Evolutionary conservation across 108 stramenopile species (phyloP).

Genomic region (Skeletonema costatum): DNA sequence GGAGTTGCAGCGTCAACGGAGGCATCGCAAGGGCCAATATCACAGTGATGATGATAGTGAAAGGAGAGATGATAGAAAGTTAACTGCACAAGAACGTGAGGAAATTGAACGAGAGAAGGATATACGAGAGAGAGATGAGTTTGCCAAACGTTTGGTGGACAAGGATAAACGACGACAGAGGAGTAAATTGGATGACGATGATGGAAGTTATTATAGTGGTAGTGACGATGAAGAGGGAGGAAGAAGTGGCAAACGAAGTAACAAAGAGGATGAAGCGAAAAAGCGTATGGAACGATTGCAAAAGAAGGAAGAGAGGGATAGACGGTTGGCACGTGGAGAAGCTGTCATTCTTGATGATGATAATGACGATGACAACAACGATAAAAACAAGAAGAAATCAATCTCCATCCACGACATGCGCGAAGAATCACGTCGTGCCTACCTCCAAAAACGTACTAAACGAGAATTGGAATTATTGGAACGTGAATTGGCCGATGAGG

Average conservation of each 20-base stretch:
- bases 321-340: slow-evolving; percentile 87
- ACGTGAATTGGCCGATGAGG: slow-evolving; percentile 91
- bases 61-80: slow-evolving; percentile 20
- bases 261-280: slow-evolving; percentile 24
- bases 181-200: slow-evolving; percentile 45
- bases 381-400: slow-evolving; percentile 22
- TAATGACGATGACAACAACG: slow-evolving; percentile 33
- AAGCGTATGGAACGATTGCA: slow-evolving; percentile 36
- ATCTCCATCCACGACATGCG: slow-evolving; percentile 78
- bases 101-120: slow-evolving; percentile 85
- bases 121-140: slow-evolving; percentile 90
- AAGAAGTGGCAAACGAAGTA: slow-evolving; percentile 23
- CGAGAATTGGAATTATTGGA: slow-evolving; percentile 91
- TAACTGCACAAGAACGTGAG: slow-evolving; percentile 69
- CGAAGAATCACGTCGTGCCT: slow-evolving; percentile 85
- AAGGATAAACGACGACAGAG: slow-evolving; percentile 79
- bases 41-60: not conserved
- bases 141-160: slow-evolving; percentile 85
- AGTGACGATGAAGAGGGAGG: slow-evolving; percentile 7
- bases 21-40: slow-evolving; percentile 5
- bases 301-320: slow-evolving; percentile 64
- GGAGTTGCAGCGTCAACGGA: slow-evolving; percentile 20
- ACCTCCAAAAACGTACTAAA: slow-evolving; percentile 94
- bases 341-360: slow-evolving; percentile 66
- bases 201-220: slow-evolving; percentile 20